Evolutionary conservation across 1,284 basidiomycete genomes (phyloP), one percentile per base, ranked within the genome.

Genomic region (Sanghuangporus sanghuang): DNA sequence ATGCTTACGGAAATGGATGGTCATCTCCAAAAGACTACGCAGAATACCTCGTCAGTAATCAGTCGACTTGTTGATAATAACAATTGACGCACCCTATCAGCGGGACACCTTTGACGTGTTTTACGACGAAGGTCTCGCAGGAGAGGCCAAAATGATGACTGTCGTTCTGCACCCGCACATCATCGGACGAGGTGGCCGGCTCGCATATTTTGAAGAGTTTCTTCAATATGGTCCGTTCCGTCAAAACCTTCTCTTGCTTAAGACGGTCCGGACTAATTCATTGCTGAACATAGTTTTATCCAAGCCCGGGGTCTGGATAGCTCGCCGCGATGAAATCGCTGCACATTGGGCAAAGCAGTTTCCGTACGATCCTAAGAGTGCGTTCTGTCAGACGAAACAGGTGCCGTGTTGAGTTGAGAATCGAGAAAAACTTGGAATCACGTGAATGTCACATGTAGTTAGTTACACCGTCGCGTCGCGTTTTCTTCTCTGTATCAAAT

Each of bases 121-220:
- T 3, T 62, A 36, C 52, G 46, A 48, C 48, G 44, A 39, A 40
- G 46, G 40, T 39, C 36, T 46, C 32, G 64, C 66, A 5, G 72
- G 70, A 6, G 66, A 69, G 16, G 73, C 76, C 2, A 76, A 76
- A 69, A 77, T 78, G 75, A 73, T 78, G 73, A 71, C 71, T 27
- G 66, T 78, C 18, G 75, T 74, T 16, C 66, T 78, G 38, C 77
- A 78, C 64, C 73, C 73, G 56, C 68, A 76, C 16, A 68, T 78
- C 21, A 56, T 56, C 27, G 54, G 54, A 32, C 54, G 54, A 21
- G 54, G 54, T 38, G 54, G 54, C n/a, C 27, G 54, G 27, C 54
- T 56, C 38, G 54, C 54, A 6, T 56, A 56, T 56, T 39, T 56
- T 36, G 54, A 56, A n/a, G 54, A 56, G 54, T 56, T 56, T 21